Evolutionary conservation across 768 basidiomycete species (phyloP), one percentile per base, ranked within the genome.

Genomic region (Rhizopogon vulgaris): DNA sequence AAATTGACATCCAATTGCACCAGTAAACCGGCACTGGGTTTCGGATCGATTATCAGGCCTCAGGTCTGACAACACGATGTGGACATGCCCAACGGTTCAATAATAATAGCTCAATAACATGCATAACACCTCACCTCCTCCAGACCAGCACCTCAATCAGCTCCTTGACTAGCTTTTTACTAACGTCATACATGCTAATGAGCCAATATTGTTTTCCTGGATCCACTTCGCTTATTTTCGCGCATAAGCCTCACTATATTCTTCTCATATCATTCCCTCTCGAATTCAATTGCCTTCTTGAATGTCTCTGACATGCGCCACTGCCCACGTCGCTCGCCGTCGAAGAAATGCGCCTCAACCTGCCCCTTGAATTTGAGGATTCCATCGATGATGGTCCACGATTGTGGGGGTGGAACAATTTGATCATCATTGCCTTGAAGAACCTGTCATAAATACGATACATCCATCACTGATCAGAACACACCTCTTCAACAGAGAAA

Each of bases 351-450:
- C 25, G 73, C 69, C 51, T 73, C 65, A 28, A 71, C 71, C 18
- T 9, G 30, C 30, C 30, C 45, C 18, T 46, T 46, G 5, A 18
- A 22, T 22, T 46, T 46, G 6, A 46, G 8, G 30, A 46, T 32
- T 8, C 45, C 30, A 22, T 46, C 30, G 15, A 46, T 32, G 8
- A 46, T 46, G 34, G 45, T 46, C 45, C 45, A 46, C 0, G 87
- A 77, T 60, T 90, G 87, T 15, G 72, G 75, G 3, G 82, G 84
- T 0, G 81, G 87, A 0, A 90, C 89, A 30, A 87, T 75, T 53
- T 67, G 70, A 63, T 87, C 85, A 1, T 72, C 63, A 1, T 75
- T 70, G 7, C 86, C 86, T 69, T 90, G 85, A n/a, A 88, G 67
- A 18, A 87, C 78, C 86, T 87, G 50, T 40, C 43, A 6, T 18